A percentile compares a stretch with the other conserved stretches of the same genome.
phyloP scores from a whole-genome alignment of 257 asterid genomes.

The Rehmannia glutinosa region DNA sequence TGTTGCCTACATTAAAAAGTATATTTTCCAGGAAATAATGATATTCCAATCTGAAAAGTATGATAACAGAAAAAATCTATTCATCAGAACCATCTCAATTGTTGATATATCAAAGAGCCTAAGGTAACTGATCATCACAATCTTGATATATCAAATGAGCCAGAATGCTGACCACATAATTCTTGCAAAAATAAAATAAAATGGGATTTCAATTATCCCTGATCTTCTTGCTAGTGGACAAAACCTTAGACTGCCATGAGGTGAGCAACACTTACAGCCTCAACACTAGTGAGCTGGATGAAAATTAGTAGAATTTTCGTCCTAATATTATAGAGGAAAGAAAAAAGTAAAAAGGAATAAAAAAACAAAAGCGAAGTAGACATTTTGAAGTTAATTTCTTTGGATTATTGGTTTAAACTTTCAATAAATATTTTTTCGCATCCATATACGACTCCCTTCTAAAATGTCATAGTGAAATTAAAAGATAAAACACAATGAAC shows the following conservation, averaged over 20 bases:
- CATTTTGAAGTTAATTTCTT: conserved; percentile 1
- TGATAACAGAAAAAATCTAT: background rate
- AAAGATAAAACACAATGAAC: conserved; percentile 25
- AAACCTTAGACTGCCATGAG: conserved; percentile 1
- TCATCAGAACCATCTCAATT: conserved; percentile 1
- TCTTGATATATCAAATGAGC: background rate
- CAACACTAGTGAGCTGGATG: background rate
- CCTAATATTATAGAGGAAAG: background rate
- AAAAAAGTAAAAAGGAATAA: no score
- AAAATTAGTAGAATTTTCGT: background rate
- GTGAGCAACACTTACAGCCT: background rate
- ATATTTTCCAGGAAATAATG: background rate
- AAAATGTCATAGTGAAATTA: conserved; percentile 8
- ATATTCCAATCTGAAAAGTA: background rate
- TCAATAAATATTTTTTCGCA: conserved; percentile 2
- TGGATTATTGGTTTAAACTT: background rate
- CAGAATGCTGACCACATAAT: conserved; percentile 5
- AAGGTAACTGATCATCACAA: conserved; percentile 2
- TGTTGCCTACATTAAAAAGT: background rate
- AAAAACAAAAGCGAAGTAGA: background rate
- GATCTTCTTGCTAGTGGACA: conserved; percentile 5
- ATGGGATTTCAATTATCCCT: background rate
- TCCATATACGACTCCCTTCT: background rate
- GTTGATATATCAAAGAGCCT: background rate
- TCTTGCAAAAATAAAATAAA: background rate